Evolutionary conservation across 768 basidiomycete genomes (phyloP).

Genomic region (Suillus luteus): DNA sequence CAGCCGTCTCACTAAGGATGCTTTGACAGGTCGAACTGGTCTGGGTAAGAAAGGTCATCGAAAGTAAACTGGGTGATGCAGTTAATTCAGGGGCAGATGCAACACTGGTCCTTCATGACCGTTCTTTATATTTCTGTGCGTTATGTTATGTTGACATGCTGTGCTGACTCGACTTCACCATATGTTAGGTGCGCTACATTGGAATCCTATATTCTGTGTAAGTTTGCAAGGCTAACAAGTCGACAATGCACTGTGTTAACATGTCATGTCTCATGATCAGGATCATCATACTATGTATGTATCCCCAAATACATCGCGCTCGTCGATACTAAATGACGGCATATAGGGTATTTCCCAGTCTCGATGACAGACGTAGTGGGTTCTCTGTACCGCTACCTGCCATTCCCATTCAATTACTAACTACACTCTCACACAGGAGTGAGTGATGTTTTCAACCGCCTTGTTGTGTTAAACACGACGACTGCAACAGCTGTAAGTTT

Average conservation of each 20-base stretch:
- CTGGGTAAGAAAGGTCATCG: background rate
- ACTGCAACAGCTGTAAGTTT: background rate
- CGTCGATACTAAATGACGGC: background rate
- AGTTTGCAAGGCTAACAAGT: background rate
- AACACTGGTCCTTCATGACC: background rate
- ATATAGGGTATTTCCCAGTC: background rate
- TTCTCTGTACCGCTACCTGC: background rate
- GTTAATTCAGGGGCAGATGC: background rate
- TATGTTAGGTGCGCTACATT: background rate
- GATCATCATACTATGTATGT: background rate
- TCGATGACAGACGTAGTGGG: background rate
- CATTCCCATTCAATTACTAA: background rate
- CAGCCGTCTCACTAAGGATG: background rate
- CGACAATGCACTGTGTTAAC: background rate
- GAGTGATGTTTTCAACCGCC: background rate
- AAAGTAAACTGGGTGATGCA: background rate
- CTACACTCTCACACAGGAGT: background rate
- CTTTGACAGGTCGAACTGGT: background rate
- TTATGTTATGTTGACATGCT: background rate
- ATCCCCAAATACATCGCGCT: background rate
- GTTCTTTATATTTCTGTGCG: background rate
- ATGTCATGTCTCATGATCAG: background rate
- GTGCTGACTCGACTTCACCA: background rate
- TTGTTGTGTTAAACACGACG: background rate
- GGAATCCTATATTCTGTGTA: background rate